Evolutionary conservation across 805 yeast genomes (phyloP).

Genomic region (Yarrowia sp.): DNA sequence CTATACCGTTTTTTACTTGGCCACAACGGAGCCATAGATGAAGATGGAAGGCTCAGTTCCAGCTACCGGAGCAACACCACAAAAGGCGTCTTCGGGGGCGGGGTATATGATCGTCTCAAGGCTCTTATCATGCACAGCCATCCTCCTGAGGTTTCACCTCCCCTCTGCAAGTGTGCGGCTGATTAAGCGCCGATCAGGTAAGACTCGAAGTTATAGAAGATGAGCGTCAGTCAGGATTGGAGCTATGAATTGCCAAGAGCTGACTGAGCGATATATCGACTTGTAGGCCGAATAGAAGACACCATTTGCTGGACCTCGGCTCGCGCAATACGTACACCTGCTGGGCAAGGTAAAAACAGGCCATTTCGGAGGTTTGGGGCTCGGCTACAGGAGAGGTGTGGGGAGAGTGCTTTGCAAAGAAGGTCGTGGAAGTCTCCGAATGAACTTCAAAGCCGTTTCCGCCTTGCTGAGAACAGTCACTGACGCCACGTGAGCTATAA

Average conservation of each 20-base stretch:
- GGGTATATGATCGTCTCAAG: too few relatives aligned
- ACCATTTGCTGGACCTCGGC: background rate
- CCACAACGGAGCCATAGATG: background rate
- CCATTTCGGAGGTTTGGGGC: background rate
- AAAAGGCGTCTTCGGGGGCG: too few relatives aligned
- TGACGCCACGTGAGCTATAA: constrained; percentile 15
- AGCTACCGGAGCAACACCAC: background rate
- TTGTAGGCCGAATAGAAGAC: too few relatives aligned
- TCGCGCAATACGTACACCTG: background rate
- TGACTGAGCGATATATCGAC: background rate
- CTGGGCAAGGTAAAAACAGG: constrained; percentile 5
- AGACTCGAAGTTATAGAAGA: too few relatives aligned
- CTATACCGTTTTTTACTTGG: constrained; percentile 1
- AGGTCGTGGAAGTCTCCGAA: constrained; percentile 7
- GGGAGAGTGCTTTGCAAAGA: background rate
- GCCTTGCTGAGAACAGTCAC: background rate
- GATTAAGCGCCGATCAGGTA: constrained; percentile 22
- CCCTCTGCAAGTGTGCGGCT: constrained; percentile 19
- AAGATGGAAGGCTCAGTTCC: background rate
- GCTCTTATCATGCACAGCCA: background rate
- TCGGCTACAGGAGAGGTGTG: background rate
- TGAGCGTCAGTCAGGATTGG: too few relatives aligned
- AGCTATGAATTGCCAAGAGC: too few relatives aligned
- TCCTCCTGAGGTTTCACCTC: background rate
- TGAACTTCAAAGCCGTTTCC: background rate